Percentiles rank a stretch among this genome's conserved stretches.
Evolutionary conservation across 345 rosid genomes (phyloP).

Genomic region (Stellera chamaejasme): DNA sequence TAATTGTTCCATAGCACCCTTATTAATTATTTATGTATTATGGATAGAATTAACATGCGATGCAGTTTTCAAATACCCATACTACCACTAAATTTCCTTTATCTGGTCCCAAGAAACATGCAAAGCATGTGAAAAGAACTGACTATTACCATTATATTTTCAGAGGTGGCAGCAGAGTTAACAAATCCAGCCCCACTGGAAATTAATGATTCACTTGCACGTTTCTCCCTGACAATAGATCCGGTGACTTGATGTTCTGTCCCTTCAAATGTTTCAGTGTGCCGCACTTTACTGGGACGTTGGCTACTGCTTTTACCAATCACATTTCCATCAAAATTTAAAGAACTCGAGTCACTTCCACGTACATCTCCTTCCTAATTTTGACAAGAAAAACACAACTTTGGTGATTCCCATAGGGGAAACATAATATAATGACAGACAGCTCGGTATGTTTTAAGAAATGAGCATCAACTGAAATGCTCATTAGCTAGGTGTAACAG

Average conservation of each 20-base stretch:
- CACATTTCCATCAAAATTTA: constrained; percentile 8
- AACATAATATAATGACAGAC: no score
- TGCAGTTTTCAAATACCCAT: no score
- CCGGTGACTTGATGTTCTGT: constrained; percentile 18
- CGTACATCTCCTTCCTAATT: constrained; percentile 18
- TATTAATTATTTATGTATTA: no score
- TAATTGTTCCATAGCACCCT: no score
- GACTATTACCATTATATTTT: constrained; percentile 27
- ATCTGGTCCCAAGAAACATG: neutral
- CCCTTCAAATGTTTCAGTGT: constrained; percentile 14
- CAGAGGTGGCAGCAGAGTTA: constrained; percentile 21
- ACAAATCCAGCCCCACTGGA: constrained; percentile 14
- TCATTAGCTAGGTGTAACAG: no score
- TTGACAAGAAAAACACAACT: constrained; percentile 2
- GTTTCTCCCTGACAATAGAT: constrained; percentile 14
- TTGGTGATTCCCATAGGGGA: no score
- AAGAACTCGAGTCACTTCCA: constrained; percentile 21
- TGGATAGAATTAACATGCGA: no score
- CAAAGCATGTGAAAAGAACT: constrained; percentile 12
- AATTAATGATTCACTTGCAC: constrained; percentile 11
- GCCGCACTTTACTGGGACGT: constrained; percentile 24
- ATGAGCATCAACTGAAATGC: no score
- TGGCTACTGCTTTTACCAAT: constrained; percentile 5
- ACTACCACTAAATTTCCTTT: no score
- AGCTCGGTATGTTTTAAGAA: neutral